Percentiles rank a stretch among this genome's conserved stretches.
These are phyloP conservation scores for Entomortierella parvispora DNA, from an alignment of 192 early-diverging fungal species.

Conservation along the genomic window DNA sequence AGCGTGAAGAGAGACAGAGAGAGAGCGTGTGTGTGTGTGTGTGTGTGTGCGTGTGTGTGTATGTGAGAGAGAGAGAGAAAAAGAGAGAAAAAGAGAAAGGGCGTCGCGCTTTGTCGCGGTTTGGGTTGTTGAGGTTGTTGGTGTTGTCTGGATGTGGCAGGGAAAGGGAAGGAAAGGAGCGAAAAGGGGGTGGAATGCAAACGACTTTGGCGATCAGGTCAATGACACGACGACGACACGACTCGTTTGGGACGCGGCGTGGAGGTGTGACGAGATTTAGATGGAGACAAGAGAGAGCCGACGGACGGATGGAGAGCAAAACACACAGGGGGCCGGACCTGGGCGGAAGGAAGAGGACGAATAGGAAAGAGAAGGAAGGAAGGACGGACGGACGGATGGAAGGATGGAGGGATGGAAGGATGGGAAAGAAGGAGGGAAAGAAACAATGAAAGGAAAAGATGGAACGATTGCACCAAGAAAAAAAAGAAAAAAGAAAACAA, in stretches of 20 bases:
- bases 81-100: not conserved
- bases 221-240: too few relatives aligned
- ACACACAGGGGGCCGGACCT: too few relatives aligned
- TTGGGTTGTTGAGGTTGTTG: too few relatives aligned
- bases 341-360: not conserved
- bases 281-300: too few relatives aligned
- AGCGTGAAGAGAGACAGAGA: not conserved
- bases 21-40: not conserved
- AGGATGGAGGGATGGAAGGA: slow-evolving; percentile 3
- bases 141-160: too few relatives aligned
- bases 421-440: not conserved
- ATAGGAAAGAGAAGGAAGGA: not conserved
- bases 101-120: too few relatives aligned
- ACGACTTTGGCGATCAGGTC: not conserved
- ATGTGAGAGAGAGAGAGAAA: not conserved
- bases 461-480: not conserved
- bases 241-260: not conserved
- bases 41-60: not conserved
- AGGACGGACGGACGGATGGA: not conserved
- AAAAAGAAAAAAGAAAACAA: slow-evolving; percentile 3
- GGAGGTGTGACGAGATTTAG: too few relatives aligned
- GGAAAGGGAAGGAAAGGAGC: not conserved
- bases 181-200: not conserved
- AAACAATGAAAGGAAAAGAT: not conserved
- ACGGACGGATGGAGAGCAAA: too few relatives aligned